phyloP scores from a whole-genome alignment of 345 rosid species.

The Arabis alpina region DNA sequence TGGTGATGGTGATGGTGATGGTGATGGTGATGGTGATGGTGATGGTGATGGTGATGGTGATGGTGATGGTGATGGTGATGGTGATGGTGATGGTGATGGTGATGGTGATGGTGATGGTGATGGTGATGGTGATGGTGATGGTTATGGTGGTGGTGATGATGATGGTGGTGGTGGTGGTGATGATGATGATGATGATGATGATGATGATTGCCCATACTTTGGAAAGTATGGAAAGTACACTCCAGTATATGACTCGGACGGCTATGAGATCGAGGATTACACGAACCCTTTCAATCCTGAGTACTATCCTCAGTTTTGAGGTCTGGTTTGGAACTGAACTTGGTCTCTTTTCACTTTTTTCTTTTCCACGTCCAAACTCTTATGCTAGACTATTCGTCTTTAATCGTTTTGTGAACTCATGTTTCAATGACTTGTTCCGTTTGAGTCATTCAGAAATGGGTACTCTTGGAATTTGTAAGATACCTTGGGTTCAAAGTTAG shows the following conservation, averaged over 20 bases:
- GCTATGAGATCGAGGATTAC: conserved; percentile 36
- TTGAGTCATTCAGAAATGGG: conserved; percentile 2
- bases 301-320: conserved; percentile 17
- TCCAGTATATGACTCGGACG: conserved; percentile 25
- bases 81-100: too few relatives aligned
- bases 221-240: conserved; percentile 28
- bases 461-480: conserved; percentile 12
- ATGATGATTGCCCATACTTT: conserved; percentile 17
- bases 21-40: too few relatives aligned
- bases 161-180: too few relatives aligned
- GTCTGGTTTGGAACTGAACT: conserved; percentile 21
- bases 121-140: too few relatives aligned
- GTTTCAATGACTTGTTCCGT: conserved; percentile 5
- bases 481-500: conserved; percentile 6
- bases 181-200: too few relatives aligned
- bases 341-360: background rate
- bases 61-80: too few relatives aligned
- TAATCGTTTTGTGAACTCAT: background rate
- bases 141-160: too few relatives aligned
- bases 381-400: conserved; percentile 1
- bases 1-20: background rate
- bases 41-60: too few relatives aligned
- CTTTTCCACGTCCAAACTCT: conserved; percentile 18
- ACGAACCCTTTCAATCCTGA: conserved; percentile 36
- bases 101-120: too few relatives aligned